Evolutionary conservation across 2,329 filamentous ascomycete species (phyloP).

Genomic region (Diaporthe australafricana): DNA sequence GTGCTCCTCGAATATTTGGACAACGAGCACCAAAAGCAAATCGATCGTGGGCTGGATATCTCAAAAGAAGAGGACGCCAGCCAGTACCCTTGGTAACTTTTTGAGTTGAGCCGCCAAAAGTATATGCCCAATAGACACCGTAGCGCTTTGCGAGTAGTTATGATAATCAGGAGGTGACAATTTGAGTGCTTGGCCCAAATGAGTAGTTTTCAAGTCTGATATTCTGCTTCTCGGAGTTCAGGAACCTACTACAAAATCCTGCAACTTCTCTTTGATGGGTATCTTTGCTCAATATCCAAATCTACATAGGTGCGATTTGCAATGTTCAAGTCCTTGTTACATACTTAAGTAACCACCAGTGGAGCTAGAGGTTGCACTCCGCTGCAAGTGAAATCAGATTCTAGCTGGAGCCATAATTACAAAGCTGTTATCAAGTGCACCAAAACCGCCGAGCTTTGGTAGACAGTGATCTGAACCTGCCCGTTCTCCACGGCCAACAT

Average conservation of each 20-base stretch:
- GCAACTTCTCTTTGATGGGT: too few species aligned
- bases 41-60: conserved; percentile 73
- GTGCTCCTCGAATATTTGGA: conserved; percentile 84
- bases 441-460: conserved; percentile 46
- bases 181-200: too few species aligned
- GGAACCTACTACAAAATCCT: too few species aligned
- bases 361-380: not conserved
- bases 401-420: not conserved
- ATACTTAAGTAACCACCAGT: not conserved
- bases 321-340: not conserved
- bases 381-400: not conserved
- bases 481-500: conserved; percentile 44
- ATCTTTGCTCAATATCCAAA: not conserved
- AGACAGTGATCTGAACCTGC: conserved; percentile 42
- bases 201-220: too few species aligned
- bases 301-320: not conserved
- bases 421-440: conserved; percentile 22
- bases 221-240: too few species aligned
- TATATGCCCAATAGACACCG: not conserved
- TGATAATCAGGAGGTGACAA: not conserved
- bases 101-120: not conserved
- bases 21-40: conserved; percentile 77
- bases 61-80: conserved; percentile 69
- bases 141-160: too few species aligned
- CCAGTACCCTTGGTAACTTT: conserved; percentile 69